These are phyloP conservation scores for Pholiota conissans DNA, from an alignment of 768 basidiomycete species.

Conservation along the genomic window DNA sequence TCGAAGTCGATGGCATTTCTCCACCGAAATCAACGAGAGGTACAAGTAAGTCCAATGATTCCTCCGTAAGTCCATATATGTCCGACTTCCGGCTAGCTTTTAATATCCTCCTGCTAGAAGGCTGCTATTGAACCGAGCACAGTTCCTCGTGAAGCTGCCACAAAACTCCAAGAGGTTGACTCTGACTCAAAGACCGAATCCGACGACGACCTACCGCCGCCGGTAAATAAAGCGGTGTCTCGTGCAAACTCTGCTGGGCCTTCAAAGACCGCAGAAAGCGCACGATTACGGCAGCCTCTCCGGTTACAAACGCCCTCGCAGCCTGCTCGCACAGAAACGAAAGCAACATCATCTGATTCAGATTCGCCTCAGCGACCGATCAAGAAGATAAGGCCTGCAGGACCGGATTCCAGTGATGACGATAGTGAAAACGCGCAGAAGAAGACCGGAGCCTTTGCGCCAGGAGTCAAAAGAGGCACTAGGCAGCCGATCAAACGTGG, in stretches of 20 bases:
- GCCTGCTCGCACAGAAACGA: constrained; percentile 16
- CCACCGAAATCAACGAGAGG: constrained; percentile 9
- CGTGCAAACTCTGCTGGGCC: constrained; percentile 6
- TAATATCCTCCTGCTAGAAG: background rate
- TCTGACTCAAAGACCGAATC: constrained; percentile 51
- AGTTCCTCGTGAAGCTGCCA: constrained; percentile 2
- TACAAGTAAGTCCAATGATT: constrained; percentile 1
- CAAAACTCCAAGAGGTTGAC: constrained; percentile 15
- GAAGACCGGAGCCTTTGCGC: constrained; percentile 39
- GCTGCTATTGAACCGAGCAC: constrained; percentile 8
- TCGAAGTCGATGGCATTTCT: constrained; percentile 10
- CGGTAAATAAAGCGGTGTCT: constrained; percentile 4
- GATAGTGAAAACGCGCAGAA: constrained; percentile 60
- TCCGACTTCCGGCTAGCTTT: constrained; percentile 2
- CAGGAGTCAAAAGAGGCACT: constrained; percentile 42
- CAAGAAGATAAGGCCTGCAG: constrained; percentile 46
- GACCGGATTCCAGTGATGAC: constrained; percentile 45
- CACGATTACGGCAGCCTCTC: constrained; percentile 9
- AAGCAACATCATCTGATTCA: constrained; percentile 39
- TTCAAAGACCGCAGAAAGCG: constrained; percentile 1
- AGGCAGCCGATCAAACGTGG: constrained; percentile 78
- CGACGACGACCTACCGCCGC: constrained; percentile 25
- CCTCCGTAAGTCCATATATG: constrained; percentile 16
- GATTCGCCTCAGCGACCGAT: constrained; percentile 49
- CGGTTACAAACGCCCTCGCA: constrained; percentile 9